Percentiles rank a stretch among this genome's conserved stretches.
Conservation (phyloP, 164 flowering plant species). For the Litsea cubeba region DNA sequence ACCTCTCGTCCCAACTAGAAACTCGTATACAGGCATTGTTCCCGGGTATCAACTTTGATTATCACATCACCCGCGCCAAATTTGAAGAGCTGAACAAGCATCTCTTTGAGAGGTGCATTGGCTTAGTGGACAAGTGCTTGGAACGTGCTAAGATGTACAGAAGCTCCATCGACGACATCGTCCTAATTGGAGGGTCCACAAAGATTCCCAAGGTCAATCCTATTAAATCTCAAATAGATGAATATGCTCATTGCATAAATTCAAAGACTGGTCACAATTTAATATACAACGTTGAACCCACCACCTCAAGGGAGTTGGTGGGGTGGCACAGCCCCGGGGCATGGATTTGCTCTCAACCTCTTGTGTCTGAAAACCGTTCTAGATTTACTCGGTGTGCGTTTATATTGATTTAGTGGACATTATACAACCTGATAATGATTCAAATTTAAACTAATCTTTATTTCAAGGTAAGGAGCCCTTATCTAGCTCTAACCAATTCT, state of each 20-base stretch:
- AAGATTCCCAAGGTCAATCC: slow-evolving; percentile 42
- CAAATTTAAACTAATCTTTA: too few species aligned
- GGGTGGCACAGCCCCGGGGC: slow-evolving; percentile 21
- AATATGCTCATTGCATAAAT: too few species aligned
- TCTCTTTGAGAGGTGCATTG: slow-evolving; percentile 49
- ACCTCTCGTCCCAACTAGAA: slow-evolving; percentile 45
- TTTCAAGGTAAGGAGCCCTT: too few species aligned
- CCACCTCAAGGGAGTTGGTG: slow-evolving; percentile 36
- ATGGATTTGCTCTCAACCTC: too few species aligned
- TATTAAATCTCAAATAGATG: too few species aligned
- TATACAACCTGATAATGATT: too few species aligned
- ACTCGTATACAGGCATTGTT: slow-evolving; percentile 32
- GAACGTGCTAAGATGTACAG: slow-evolving; percentile 51
- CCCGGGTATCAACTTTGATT: slow-evolving; percentile 46
- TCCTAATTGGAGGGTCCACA: slow-evolving; percentile 60
- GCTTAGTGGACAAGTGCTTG: slow-evolving; percentile 44
- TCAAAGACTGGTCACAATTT: too few species aligned
- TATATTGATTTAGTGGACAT: too few species aligned
- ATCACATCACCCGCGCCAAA: slow-evolving; percentile 45
- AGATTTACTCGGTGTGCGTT: too few species aligned
- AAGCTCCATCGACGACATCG: slow-evolving; percentile 43
- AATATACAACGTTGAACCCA: too few species aligned
- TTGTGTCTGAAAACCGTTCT: rapidly evolving
- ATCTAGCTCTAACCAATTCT: too few species aligned
- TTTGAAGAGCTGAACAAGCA: slow-evolving; percentile 59